Evolutionary conservation across 768 basidiomycete genomes (phyloP).

Genomic region (Mycena metata): DNA sequence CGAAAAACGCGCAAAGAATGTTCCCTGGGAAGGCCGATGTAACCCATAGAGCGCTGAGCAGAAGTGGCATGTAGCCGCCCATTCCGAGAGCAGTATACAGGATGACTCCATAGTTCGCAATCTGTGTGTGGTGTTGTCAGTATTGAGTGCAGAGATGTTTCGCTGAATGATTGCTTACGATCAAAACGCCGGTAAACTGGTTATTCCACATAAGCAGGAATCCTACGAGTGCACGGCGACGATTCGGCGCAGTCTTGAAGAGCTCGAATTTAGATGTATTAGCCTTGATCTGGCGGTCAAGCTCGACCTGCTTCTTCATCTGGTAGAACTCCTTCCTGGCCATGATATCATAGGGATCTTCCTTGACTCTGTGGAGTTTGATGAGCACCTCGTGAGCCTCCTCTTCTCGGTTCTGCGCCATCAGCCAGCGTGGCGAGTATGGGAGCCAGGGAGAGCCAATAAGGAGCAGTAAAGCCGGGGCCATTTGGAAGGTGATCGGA

Average conservation of each 20-base stretch:
- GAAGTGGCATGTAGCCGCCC: slow-evolving; percentile 12
- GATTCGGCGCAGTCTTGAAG: slow-evolving; percentile 11
- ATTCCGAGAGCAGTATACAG: slow-evolving; percentile 9
- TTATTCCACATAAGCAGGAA: slow-evolving; percentile 12
- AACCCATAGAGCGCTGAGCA: slow-evolving; percentile 12
- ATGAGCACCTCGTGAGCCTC: slow-evolving; percentile 11
- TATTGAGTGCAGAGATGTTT: slow-evolving; percentile 11
- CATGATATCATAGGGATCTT: slow-evolving; percentile 11
- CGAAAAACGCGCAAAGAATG: slow-evolving; percentile 14
- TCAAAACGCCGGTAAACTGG: slow-evolving; percentile 8
- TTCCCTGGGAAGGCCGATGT: slow-evolving; percentile 9
- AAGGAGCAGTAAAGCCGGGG: slow-evolving; percentile 8
- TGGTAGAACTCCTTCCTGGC: slow-evolving; percentile 12
- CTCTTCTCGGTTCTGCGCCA: slow-evolving; percentile 13
- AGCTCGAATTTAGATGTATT: slow-evolving; percentile 13
- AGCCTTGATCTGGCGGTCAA: slow-evolving; percentile 7
- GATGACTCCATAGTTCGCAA: slow-evolving; percentile 14
- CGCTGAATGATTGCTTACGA: slow-evolving; percentile 11
- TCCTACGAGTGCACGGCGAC: slow-evolving; percentile 11
- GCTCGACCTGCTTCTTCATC: slow-evolving; percentile 12
- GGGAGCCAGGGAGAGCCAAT: slow-evolving; percentile 10
- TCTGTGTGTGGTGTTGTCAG: slow-evolving; percentile 12
- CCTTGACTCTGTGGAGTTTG: slow-evolving; percentile 10
- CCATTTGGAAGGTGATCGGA: slow-evolving; percentile 12
- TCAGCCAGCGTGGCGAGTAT: slow-evolving; percentile 13